Evolutionary conservation across 768 basidiomycete species (phyloP).

Genomic region (Botryobasidium botryosum): DNA sequence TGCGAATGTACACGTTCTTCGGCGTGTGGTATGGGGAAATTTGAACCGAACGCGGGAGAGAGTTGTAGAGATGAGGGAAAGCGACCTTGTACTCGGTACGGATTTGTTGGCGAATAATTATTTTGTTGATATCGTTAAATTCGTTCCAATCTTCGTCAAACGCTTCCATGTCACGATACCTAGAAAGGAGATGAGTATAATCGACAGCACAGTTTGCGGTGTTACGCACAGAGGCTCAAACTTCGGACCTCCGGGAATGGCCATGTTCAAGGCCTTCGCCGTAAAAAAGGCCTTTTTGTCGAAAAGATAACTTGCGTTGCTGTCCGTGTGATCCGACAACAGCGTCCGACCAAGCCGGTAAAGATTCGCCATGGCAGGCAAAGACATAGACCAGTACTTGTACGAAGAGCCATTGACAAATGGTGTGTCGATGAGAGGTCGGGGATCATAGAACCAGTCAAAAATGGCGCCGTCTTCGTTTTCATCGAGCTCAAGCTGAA

Average conservation of each 20-base stretch:
- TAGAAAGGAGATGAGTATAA: too few relatives aligned
- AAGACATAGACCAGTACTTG: conserved; percentile 76
- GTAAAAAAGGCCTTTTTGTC: conserved; percentile 98
- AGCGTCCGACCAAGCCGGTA: conserved; percentile 91
- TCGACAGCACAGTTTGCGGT: too few relatives aligned
- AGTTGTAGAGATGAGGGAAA: conserved; percentile 98
- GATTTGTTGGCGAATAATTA: conserved; percentile 97
- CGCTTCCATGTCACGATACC: conserved; percentile 81
- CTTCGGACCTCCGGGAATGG: conserved; percentile 95
- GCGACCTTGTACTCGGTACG: conserved; percentile 98
- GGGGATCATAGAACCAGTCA: conserved; percentile 98
- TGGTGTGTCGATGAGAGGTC: conserved; percentile 80
- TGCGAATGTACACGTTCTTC: conserved; percentile 97
- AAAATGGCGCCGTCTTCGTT: conserved; percentile 83
- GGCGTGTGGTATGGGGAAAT: conserved; percentile 84
- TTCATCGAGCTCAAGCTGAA: conserved; percentile 86
- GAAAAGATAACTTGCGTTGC: conserved; percentile 82
- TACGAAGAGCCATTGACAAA: conserved; percentile 87
- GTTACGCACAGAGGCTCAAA: conserved; percentile 80
- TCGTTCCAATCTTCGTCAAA: conserved; percentile 99
- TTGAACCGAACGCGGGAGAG: conserved; percentile 83
- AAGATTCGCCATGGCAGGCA: conserved; percentile 93
- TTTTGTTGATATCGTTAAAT: conserved; percentile 99
- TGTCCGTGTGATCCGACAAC: conserved; percentile 82
- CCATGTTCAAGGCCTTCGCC: conserved; percentile 92